phyloP scores from a whole-genome alignment of 2,329 filamentous ascomycete genomes.

The Botrytis hyacinthi region DNA sequence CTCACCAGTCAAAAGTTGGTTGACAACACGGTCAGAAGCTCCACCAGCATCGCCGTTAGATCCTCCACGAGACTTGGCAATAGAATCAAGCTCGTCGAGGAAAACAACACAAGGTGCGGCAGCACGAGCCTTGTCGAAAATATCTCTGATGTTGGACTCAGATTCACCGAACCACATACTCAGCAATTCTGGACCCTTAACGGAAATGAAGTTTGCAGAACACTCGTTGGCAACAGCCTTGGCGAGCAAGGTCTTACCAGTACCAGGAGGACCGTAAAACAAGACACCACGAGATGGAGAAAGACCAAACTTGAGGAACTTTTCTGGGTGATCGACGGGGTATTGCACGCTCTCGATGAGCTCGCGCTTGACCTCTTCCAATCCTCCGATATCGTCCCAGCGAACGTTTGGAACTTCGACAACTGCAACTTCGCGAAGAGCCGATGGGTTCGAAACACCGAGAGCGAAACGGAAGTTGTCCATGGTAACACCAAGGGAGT shows the following conservation, averaged over 20 bases:
- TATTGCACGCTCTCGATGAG: constrained; percentile 99
- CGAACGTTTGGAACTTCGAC: constrained; percentile 99
- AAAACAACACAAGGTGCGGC: constrained; percentile 98
- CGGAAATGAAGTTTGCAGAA: constrained; percentile 98
- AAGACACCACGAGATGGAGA: constrained; percentile 97
- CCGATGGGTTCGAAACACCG: constrained; percentile 96
- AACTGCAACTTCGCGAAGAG: constrained; percentile 96
- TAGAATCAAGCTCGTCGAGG: constrained; percentile 97
- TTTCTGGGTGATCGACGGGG: constrained; percentile 98
- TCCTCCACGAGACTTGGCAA: constrained; percentile 98
- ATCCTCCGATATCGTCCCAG: constrained; percentile 99
- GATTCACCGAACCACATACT: constrained; percentile 99
- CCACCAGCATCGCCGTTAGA: constrained; percentile 94
- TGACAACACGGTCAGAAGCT: constrained; percentile 98
- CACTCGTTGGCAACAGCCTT: constrained; percentile 99
- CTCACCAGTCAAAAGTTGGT: constrained; percentile 95
- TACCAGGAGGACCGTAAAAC: constrained; percentile 98
- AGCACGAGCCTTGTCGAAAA: constrained; percentile 98
- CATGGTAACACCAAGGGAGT: constrained; percentile 98
- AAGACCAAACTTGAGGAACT: constrained; percentile 99
- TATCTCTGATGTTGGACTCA: constrained; percentile 99
- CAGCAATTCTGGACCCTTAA: constrained; percentile 96
- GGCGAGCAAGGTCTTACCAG: constrained; percentile 99
- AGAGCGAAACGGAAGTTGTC: constrained; percentile 99
- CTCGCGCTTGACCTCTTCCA: constrained; percentile 98